phyloP scores from a whole-genome alignment of 331 rosid species.

The Quercus tomentella region DNA sequence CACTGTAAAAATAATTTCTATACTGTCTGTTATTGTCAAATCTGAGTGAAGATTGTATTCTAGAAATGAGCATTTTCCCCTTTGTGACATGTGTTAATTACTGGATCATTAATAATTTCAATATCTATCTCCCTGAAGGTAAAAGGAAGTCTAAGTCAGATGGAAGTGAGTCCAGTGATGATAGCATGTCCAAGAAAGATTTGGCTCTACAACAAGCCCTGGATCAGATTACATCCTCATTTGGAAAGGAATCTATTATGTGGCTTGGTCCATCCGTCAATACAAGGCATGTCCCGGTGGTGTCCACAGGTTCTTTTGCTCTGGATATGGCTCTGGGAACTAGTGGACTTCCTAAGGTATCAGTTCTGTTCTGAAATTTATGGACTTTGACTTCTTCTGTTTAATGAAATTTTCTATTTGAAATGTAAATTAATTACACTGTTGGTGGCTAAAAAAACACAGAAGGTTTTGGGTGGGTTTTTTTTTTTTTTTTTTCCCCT shows the following conservation, averaged over 20 bases:
- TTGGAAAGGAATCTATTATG: conserved; percentile 92
- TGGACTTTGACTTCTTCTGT: conserved; percentile 1
- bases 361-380: conserved; percentile 9
- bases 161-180: conserved; percentile 68
- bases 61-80: neutral
- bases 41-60: neutral
- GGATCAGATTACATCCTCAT: conserved; percentile 81
- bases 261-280: conserved; percentile 77
- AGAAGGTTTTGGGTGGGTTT: neutral
- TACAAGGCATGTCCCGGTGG: conserved; percentile 62
- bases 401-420: neutral
- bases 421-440: neutral
- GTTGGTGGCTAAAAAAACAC: neutral
- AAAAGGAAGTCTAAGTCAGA: conserved; percentile 65
- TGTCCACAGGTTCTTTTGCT: conserved; percentile 81
- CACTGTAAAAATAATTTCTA: neutral
- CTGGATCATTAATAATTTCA: neutral
- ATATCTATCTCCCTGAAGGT: conserved; percentile 41
- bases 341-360: conserved; percentile 92
- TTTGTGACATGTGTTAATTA: neutral
- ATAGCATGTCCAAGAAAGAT: conserved; percentile 76
- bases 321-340: conserved; percentile 82
- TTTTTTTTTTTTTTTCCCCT: neutral
- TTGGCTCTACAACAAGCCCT: conserved; percentile 77
- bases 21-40: neutral